Evolutionary conservation across 2,329 filamentous ascomycete species (phyloP), one percentile per base, ranked within the genome.

Genomic region (Huntiella bhutanensis): DNA sequence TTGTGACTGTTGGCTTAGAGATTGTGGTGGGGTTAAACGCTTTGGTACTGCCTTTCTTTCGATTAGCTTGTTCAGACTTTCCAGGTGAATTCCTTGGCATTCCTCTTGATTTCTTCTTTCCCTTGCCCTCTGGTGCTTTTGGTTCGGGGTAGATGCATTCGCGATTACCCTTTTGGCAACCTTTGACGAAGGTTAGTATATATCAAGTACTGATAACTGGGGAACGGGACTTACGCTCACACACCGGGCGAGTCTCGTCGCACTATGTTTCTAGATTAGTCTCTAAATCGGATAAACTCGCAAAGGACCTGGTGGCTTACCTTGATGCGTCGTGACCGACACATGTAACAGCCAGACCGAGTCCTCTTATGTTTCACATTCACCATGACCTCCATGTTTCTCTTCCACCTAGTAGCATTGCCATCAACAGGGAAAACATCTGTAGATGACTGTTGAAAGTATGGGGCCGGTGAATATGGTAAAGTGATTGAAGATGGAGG

Each of bases 331-430:
- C 91, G 75, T 55, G 79, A 80, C 49, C 91, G 75, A 62, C 91
- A 98, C 41, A 87, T 96, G 53, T 70, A 95, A 64, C 91, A 98
- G 22, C 91, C 91, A 52, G 86, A 95, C 55, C 91, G 73, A 38
- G 91, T 96, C 54, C 91, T 77, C 51, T 87, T 80, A 60, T 96
- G 88, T 62, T 96, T 96, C 54, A 92, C 81, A 56, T 82, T 79
- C 51, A 92, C 82, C 41, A 65, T 52, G 3, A 66, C 68, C 2
- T 64, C 58, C 7, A 51, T 60, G 63, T 54, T 70, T 65, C 43
- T 67, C 64, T 8, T 65, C 53, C 48, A 47, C 41, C 54, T 71
- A 71, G 12, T 66, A 59, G 2, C 64, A 56, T 49, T 33, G n/a
- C 15, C 13, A 15, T 42, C 36, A 2, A 34, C 7, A 10, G 12